A percentile compares a stretch with the other conserved stretches of the same genome.
Conservation (phyloP, 805 yeast species). For the Cyberlindnera mississippiensis region DNA sequence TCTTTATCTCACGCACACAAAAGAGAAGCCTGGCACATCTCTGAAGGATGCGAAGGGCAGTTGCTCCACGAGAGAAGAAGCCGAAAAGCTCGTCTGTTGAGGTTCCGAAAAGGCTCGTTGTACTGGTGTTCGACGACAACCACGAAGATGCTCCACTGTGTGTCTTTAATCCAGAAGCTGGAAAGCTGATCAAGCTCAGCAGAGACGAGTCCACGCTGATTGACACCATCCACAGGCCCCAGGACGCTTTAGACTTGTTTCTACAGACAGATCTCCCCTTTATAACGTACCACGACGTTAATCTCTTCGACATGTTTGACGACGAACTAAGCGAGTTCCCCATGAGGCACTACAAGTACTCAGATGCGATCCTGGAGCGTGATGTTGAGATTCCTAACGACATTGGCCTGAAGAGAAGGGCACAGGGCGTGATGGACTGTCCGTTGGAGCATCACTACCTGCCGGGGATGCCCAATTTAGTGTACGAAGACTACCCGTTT, state of each 20-base stretch:
- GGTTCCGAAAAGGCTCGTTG: conserved; percentile 12
- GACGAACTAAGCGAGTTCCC: conserved; percentile 6
- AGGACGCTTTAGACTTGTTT: conserved; percentile 13
- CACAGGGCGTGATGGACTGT: conserved; percentile 10
- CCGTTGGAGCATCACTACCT: conserved; percentile 19
- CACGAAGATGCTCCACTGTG: conserved; percentile 11
- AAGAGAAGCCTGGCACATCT: neutral
- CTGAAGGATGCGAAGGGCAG: neutral
- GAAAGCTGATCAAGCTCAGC: conserved; percentile 11
- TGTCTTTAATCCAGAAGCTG: conserved; percentile 6
- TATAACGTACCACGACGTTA: conserved; percentile 20
- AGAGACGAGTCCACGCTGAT: neutral
- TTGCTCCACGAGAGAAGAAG: neutral
- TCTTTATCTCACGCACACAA: neutral
- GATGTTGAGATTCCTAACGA: conserved; percentile 20
- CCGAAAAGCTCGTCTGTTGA: neutral
- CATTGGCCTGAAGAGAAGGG: conserved; percentile 18
- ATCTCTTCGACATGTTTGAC: conserved; percentile 21
- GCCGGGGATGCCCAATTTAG: conserved; percentile 22
- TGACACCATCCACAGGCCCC: neutral
- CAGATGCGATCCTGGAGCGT: conserved; percentile 23
- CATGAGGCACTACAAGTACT: conserved; percentile 7
- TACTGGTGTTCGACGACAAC: conserved; percentile 9
- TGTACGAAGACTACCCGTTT: conserved; percentile 26
- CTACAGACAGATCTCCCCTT: conserved; percentile 22